Evolutionary conservation across 129 eudicot genomes (phyloP), one percentile per base, ranked within the genome.

Genomic region (Flaveria linearis): DNA sequence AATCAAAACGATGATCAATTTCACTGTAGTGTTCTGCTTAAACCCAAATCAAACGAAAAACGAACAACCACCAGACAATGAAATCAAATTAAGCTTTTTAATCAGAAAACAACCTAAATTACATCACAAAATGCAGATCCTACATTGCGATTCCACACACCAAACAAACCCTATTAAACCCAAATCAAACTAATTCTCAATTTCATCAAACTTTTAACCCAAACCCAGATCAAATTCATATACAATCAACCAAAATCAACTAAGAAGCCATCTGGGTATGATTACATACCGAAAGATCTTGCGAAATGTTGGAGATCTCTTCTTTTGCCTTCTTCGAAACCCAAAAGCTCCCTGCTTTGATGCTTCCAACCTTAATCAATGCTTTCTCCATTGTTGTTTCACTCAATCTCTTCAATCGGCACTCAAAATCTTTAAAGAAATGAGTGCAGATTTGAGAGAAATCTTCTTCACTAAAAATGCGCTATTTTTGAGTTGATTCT

Each of bases 291-390:
- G 92, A 83, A 69, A 91, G 84, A 77, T 91, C 97, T 81, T 85
- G 87, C 16, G 96, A 76, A 78, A 91, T 88, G 90, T 85, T 85
- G 82, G 95, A 83, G 82, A 91, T 82, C 79, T 91, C 97, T 85
- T 87, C 83, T 78, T 88, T 88, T 70, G 97, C 92, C 73, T 87
- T 91, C 85, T 87, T 91, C 23, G 97, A 91, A 66, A 89, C 93
- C 97, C 92, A 91, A 80, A 88, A 84, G 69, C 90, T 82, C 13
- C 96, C 84, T 16, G 87, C 86, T 85, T 91, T 91, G 11, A 91
- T 57, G 86, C 97, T 91, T 51, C 90, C 95, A n/a, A 91, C 89
- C 78, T 81, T 91, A 46, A 83, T 74, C 74, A 88, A 67, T 7
- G 96, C 96, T 75, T 84, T 91, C 83, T 91, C 96, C 97, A 88